Conservation (phyloP, 495 filamentous ascomycete genomes). For the Penicillium samsonianum region DNA sequence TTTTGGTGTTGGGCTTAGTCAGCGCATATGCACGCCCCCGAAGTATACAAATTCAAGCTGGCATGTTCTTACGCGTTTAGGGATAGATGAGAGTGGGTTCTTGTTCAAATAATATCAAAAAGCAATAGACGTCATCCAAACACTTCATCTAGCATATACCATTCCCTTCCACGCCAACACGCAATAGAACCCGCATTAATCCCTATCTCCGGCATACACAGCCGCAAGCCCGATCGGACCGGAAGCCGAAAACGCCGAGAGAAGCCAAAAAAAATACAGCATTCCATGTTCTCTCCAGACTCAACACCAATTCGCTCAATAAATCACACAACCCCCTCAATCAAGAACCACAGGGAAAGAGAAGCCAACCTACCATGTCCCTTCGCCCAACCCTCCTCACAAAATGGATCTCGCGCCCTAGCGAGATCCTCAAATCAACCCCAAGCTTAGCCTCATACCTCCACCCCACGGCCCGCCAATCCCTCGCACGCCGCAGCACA, state of each 20-base stretch:
- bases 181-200: neutral
- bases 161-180: neutral
- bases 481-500: neutral
- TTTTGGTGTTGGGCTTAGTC: constrained; percentile 25
- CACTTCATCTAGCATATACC: neutral
- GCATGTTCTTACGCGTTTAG: neutral
- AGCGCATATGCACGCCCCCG: neutral
- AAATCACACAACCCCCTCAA: neutral
- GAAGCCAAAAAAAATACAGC: constrained; percentile 10
- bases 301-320: neutral
- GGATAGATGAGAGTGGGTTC: no score
- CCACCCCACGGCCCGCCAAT: constrained; percentile 4
- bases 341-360: neutral
- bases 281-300: neutral
- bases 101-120: neutral
- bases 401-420: constrained; percentile 28
- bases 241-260: constrained; percentile 19
- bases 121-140: neutral
- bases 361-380: constrained; percentile 17
- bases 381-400: constrained; percentile 23
- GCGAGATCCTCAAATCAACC: constrained; percentile 17
- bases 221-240: constrained; percentile 10
- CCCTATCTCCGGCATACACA: constrained; percentile 7
- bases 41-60: neutral
- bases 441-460: constrained; percentile 4